A percentile compares a stretch with the other conserved stretches of the same genome.
phyloP scores from a whole-genome alignment of 139 green algal genomes.

The Chlamydomonas asymmetrica region DNA sequence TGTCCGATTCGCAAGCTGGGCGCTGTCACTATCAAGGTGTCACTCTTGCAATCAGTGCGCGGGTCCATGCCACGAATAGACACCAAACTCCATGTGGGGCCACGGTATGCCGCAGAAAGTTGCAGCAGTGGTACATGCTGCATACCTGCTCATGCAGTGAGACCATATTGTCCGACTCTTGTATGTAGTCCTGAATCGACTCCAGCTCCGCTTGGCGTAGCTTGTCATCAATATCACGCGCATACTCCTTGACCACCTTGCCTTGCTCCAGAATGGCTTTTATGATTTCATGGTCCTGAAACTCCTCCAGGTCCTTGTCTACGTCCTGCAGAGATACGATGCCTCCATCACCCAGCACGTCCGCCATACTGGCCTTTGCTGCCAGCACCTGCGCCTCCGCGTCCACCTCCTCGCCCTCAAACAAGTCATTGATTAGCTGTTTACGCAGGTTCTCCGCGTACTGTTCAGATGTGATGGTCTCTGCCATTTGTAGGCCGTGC shows the following conservation, averaged over 20 bases:
- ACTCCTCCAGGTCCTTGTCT: constrained; percentile 75
- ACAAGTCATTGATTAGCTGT: constrained; percentile 49
- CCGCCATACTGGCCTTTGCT: background rate
- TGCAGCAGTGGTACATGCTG: too few relatives aligned
- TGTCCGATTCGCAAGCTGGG: too few relatives aligned
- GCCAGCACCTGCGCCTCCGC: constrained; percentile 5
- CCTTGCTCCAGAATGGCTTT: constrained; percentile 77
- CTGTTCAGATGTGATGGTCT: too few relatives aligned
- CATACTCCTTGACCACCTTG: constrained; percentile 73
- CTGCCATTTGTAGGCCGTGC: too few relatives aligned
- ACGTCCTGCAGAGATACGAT: constrained; percentile 43
- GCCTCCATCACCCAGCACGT: constrained; percentile 5
- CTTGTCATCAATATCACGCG: constrained; percentile 79
- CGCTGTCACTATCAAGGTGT: too few relatives aligned
- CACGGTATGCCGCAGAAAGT: too few relatives aligned
- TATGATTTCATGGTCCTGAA: constrained; percentile 78
- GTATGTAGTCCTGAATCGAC: constrained; percentile 94
- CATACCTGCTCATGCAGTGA: constrained; percentile 86
- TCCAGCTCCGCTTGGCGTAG: constrained; percentile 86
- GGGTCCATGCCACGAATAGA: too few relatives aligned
- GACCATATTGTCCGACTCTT: constrained; percentile 88
- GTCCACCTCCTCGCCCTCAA: constrained; percentile 47
- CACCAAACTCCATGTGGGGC: too few relatives aligned
- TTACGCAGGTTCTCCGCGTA: constrained; percentile 49
- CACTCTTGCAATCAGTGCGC: too few relatives aligned